Conservation (phyloP, 2,329 filamentous ascomycete species). For the Epichloe typhina region DNA sequence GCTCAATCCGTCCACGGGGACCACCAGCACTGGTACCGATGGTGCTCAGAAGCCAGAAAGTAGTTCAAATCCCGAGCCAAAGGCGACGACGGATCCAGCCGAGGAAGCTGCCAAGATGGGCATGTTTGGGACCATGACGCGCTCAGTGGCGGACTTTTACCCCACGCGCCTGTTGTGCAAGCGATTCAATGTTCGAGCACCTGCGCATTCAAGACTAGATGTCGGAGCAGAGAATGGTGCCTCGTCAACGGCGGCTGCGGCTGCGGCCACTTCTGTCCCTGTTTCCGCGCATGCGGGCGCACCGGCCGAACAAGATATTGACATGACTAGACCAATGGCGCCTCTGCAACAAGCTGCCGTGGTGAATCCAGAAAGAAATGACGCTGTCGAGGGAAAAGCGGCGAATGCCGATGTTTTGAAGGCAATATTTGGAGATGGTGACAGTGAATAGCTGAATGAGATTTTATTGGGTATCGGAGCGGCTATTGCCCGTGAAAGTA, state of each 20-base stretch:
- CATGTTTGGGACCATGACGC: slow-evolving; percentile 86
- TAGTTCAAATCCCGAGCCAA: slow-evolving; percentile 20
- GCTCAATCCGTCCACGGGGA: slow-evolving; percentile 13
- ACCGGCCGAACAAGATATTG: not conserved
- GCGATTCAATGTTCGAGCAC: slow-evolving; percentile 75
- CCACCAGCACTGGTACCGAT: slow-evolving; percentile 5
- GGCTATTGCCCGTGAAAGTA: too few species aligned
- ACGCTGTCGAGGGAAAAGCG: slow-evolving; percentile 50
- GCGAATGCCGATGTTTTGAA: slow-evolving; percentile 75
- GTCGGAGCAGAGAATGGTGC: slow-evolving; percentile 18
- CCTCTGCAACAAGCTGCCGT: slow-evolving; percentile 9
- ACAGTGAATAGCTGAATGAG: slow-evolving; percentile 39
- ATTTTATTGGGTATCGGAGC: too few species aligned
- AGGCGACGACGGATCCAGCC: slow-evolving; percentile 48
- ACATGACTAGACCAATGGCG: not conserved
- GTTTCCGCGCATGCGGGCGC: not conserved
- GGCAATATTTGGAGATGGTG: slow-evolving; percentile 86
- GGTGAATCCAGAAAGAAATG: slow-evolving; percentile 61
- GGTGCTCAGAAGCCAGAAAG: slow-evolving; percentile 10
- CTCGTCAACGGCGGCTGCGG: not conserved
- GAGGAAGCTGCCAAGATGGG: slow-evolving; percentile 77
- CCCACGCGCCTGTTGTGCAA: slow-evolving; percentile 85
- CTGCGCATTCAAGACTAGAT: slow-evolving; percentile 51
- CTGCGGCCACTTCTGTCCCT: not conserved
- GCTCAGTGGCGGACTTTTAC: slow-evolving; percentile 57